Evolutionary conservation across 805 yeast genomes (phyloP).

Genomic region (Wickerhamomyces chambardii): DNA sequence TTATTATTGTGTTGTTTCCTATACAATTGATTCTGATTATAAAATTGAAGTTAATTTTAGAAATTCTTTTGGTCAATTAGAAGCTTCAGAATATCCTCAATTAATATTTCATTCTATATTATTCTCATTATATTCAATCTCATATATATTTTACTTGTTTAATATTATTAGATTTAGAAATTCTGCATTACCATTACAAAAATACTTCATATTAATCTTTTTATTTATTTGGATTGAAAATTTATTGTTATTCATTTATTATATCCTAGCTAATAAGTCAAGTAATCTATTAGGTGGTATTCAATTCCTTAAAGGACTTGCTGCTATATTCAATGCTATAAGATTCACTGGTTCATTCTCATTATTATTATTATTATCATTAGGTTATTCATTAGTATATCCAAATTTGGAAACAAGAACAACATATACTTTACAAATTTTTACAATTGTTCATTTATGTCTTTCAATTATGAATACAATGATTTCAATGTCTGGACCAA

Average conservation of each 20-base stretch:
- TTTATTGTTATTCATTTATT: slow-evolving; percentile 79
- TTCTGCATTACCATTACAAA: slow-evolving; percentile 78
- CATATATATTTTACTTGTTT: slow-evolving; percentile 68
- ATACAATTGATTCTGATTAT: slow-evolving; percentile 33
- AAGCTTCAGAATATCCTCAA: slow-evolving; percentile 82
- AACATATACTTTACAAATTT: slow-evolving; percentile 58
- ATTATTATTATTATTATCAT: slow-evolving; percentile 65
- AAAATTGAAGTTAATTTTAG: slow-evolving; percentile 67
- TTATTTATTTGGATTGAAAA: slow-evolving; percentile 74
- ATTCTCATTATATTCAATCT: slow-evolving; percentile 70
- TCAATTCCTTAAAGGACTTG: slow-evolving; percentile 59
- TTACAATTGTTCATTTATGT: slow-evolving; percentile 44
- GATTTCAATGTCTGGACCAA: slow-evolving; percentile 16
- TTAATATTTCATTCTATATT: slow-evolving; percentile 80
- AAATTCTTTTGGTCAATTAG: slow-evolving; percentile 78
- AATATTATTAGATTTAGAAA: slow-evolving; percentile 72
- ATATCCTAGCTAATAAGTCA: slow-evolving; percentile 60
- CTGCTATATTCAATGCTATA: slow-evolving; percentile 66
- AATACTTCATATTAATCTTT: slow-evolving; percentile 75
- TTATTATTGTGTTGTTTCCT: slow-evolving; percentile 77
- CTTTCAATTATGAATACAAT: slow-evolving; percentile 42
- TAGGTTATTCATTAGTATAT: slow-evolving; percentile 87
- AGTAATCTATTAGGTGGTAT: slow-evolving; percentile 37
- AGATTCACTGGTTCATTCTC: slow-evolving; percentile 80
- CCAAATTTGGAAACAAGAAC: slow-evolving; percentile 63